phyloP scores from a whole-genome alignment of 2,329 filamentous ascomycete genomes.

The Xylariaceae sp. region DNA sequence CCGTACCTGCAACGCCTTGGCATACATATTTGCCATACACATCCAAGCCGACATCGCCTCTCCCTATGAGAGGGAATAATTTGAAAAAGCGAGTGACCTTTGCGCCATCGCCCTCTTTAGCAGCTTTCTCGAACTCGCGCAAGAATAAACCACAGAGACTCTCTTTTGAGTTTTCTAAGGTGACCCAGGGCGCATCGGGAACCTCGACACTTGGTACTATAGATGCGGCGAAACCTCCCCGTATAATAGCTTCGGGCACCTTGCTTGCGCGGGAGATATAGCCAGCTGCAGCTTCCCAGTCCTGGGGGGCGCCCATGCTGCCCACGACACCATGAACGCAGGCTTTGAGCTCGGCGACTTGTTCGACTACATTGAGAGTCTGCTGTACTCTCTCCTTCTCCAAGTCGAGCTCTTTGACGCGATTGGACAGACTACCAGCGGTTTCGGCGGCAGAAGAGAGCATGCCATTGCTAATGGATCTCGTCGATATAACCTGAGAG shows the following conservation, averaged over 20 bases:
- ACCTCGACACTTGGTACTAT: constrained; percentile 96
- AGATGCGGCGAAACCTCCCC: constrained; percentile 81
- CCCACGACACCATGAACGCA: constrained; percentile 92
- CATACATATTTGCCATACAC: constrained; percentile 96
- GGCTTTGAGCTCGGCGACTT: constrained; percentile 93
- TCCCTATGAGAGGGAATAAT: constrained; percentile 88
- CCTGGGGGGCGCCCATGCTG: constrained; percentile 95
- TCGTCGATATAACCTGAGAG: constrained; percentile 77
- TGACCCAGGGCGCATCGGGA: constrained; percentile 83
- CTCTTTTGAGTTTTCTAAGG: constrained; percentile 81
- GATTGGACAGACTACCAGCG: constrained; percentile 77
- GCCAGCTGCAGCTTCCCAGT: constrained; percentile 94
- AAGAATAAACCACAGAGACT: constrained; percentile 87
- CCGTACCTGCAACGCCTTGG: constrained; percentile 82
- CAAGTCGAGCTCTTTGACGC: constrained; percentile 81
- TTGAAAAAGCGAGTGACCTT: constrained; percentile 97
- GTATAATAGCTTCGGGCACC: constrained; percentile 74
- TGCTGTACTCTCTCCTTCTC: constrained; percentile 90
- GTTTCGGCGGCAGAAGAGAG: constrained; percentile 81
- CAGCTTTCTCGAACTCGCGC: constrained; percentile 90
- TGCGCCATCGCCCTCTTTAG: constrained; percentile 78
- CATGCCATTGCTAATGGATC: constrained; percentile 85
- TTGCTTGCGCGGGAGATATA: constrained; percentile 81
- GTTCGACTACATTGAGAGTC: constrained; percentile 87
- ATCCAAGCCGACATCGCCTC: constrained; percentile 84